Percentiles rank a stretch among this genome's conserved stretches.
These are phyloP conservation scores for Aspergillus biplanus DNA, from an alignment of 495 filamentous ascomycete genomes.

Conservation along the genomic window DNA sequence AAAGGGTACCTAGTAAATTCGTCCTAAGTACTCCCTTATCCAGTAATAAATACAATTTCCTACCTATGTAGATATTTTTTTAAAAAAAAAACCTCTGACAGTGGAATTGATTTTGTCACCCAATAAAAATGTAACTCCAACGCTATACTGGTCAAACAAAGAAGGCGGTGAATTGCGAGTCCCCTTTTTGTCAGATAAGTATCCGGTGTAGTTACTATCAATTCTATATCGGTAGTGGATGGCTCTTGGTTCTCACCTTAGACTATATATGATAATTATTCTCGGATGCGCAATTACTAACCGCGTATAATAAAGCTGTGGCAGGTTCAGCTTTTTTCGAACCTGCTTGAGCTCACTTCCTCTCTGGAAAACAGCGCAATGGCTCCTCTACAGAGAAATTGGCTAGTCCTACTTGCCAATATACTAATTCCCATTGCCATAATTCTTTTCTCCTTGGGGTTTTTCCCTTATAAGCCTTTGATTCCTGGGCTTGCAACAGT, in stretches of 20 bases:
- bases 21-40: too few species aligned
- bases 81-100: too few species aligned
- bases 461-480: constrained; percentile 97
- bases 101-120: too few species aligned
- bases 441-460: constrained; percentile 83
- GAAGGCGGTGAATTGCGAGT: constrained; percentile 14
- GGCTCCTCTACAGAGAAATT: constrained; percentile 25
- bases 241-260: too few species aligned
- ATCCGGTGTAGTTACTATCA: too few species aligned
- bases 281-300: background rate
- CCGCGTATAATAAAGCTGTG: background rate
- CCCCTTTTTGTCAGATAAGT: background rate
- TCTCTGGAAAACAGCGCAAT: constrained; percentile 24
- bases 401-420: constrained; percentile 60
- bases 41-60: too few species aligned
- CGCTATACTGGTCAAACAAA: background rate
- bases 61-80: too few species aligned
- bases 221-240: too few species aligned
- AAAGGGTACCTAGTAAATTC: too few species aligned
- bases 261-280: background rate
- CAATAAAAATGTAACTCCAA: too few species aligned
- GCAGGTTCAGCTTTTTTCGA: background rate
- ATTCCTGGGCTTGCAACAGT: constrained; percentile 79
- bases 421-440: constrained; percentile 76
- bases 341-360: background rate